A percentile compares a stretch with the other conserved stretches of the same genome.
Evolutionary conservation across 176 grass and related monocot species (phyloP).

Genomic region (Cocos nucifera): DNA sequence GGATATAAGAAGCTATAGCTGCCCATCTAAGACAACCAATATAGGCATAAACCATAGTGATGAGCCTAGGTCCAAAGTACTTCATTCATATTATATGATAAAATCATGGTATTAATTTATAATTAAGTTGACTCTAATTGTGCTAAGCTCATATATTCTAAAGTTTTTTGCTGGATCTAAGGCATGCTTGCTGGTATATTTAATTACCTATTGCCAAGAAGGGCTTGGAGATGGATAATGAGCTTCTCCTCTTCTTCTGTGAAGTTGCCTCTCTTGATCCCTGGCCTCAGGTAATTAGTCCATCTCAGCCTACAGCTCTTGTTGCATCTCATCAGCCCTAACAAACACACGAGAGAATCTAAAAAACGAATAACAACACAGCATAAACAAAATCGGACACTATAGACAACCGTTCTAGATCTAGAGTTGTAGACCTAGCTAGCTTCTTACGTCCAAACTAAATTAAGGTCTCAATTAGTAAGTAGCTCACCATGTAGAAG

Average conservation of each 20-base stretch:
- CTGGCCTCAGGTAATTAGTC: constrained; percentile 96
- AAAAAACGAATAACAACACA: neutral
- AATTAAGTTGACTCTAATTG: too few species aligned
- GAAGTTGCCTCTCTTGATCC: constrained; percentile 95
- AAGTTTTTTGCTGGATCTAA: too few species aligned
- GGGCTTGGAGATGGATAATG: constrained; percentile 86
- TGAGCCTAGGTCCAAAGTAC: neutral
- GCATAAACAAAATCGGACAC: too few species aligned
- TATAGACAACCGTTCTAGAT: too few species aligned
- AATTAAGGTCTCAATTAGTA: too few species aligned
- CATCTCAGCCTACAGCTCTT: constrained; percentile 96
- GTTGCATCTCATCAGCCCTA: constrained; percentile 95
- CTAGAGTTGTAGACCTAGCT: too few species aligned
- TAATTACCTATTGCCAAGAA: constrained; percentile 81
- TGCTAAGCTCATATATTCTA: too few species aligned
- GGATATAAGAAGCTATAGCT: constrained; percentile 87
- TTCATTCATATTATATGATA: too few species aligned
- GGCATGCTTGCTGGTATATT: too few species aligned
- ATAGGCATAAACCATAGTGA: neutral
- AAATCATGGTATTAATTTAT: too few species aligned
- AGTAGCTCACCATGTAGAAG: too few species aligned
- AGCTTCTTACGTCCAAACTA: too few species aligned
- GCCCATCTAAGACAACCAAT: constrained; percentile 45
- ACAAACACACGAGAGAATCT: neutral
- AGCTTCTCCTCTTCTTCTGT: constrained; percentile 84